Evolutionary conservation across 2,329 filamentous ascomycete genomes (phyloP).

Genomic region (Helotiales sp.): DNA sequence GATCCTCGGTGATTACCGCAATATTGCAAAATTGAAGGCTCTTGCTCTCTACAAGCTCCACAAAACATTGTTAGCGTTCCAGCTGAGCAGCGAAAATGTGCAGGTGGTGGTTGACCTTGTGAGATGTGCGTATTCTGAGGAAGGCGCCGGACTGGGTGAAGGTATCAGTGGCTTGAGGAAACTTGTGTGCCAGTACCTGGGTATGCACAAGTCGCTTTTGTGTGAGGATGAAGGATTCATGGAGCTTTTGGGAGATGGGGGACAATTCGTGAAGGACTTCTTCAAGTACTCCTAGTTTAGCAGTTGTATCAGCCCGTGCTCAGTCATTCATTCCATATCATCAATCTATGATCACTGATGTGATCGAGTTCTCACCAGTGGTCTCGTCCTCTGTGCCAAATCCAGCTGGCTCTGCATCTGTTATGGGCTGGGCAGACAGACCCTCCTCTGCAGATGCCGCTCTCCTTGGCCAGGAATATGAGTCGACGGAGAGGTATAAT

Average conservation of each 20-base stretch:
- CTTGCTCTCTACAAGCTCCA: slow-evolving; percentile 33
- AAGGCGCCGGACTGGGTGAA: not conserved
- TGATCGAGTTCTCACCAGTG: too few relatives aligned
- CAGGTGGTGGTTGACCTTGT: slow-evolving; percentile 25
- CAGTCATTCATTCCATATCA: too few relatives aligned
- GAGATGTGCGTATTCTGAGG: slow-evolving; percentile 22
- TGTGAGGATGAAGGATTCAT: slow-evolving; percentile 25
- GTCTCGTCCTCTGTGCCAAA: too few relatives aligned
- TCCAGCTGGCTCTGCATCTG: too few relatives aligned
- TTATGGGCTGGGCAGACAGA: too few relatives aligned
- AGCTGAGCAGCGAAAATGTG: slow-evolving; percentile 23
- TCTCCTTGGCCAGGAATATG: too few relatives aligned
- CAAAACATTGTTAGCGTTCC: slow-evolving; percentile 30
- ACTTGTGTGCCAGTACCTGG: slow-evolving; percentile 31
- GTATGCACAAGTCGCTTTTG: slow-evolving; percentile 19
- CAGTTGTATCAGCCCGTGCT: too few relatives aligned
- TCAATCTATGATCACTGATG: too few relatives aligned
- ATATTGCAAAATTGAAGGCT: slow-evolving; percentile 30
- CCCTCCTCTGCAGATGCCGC: too few relatives aligned
- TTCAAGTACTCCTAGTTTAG: slow-evolving; percentile 17
- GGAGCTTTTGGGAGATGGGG: slow-evolving; percentile 30
- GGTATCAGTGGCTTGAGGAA: not conserved
- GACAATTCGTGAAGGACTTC: slow-evolving; percentile 33
- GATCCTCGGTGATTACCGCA: slow-evolving; percentile 19
- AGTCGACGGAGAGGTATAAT: too few relatives aligned